phyloP scores from a whole-genome alignment of 1,139 yeast genomes.

The Geotrichum candidum region DNA sequence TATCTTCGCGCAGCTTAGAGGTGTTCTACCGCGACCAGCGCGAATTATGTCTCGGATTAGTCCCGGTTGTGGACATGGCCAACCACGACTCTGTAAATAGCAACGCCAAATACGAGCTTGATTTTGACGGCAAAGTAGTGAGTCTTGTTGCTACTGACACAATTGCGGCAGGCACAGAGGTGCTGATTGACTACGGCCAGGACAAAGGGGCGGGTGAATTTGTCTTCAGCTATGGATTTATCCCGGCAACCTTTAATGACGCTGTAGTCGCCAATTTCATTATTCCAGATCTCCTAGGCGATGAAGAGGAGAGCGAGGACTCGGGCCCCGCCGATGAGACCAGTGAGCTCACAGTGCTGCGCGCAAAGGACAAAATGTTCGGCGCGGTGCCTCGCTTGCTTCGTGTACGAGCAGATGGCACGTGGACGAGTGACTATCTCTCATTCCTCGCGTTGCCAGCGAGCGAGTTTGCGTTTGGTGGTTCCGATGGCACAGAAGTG shows the following conservation, averaged over 20 bases:
- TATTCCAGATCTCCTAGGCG: constrained; percentile 24
- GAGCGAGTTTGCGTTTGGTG: constrained; percentile 6
- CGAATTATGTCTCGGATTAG: constrained; percentile 25
- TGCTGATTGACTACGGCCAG: constrained; percentile 37
- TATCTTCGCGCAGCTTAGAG: constrained; percentile 30
- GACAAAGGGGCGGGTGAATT: constrained; percentile 36
- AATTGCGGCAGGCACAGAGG: constrained; percentile 25
- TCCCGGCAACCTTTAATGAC: constrained; percentile 26
- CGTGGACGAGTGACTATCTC: constrained; percentile 11
- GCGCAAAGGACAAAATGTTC: constrained; percentile 14
- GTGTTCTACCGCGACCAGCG: constrained; percentile 22
- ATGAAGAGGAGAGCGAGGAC: constrained; percentile 16
- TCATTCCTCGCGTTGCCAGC: constrained; percentile 13
- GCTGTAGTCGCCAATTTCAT: constrained; percentile 20
- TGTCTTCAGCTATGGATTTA: constrained; percentile 39
- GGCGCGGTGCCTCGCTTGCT: constrained; percentile 12
- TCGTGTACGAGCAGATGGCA: not conserved
- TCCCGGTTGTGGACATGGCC: constrained; percentile 37
- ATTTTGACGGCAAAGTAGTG: constrained; percentile 25
- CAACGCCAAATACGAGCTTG: constrained; percentile 34
- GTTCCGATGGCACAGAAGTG: not conserved
- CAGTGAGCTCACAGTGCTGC: constrained; percentile 18
- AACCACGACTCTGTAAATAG: constrained; percentile 31
- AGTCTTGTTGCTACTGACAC: constrained; percentile 20
- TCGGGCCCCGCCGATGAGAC: constrained; percentile 10